These are phyloP conservation scores for Wolfiporia cocos DNA, from an alignment of 1,284 basidiomycete species.

Conservation along the genomic window DNA sequence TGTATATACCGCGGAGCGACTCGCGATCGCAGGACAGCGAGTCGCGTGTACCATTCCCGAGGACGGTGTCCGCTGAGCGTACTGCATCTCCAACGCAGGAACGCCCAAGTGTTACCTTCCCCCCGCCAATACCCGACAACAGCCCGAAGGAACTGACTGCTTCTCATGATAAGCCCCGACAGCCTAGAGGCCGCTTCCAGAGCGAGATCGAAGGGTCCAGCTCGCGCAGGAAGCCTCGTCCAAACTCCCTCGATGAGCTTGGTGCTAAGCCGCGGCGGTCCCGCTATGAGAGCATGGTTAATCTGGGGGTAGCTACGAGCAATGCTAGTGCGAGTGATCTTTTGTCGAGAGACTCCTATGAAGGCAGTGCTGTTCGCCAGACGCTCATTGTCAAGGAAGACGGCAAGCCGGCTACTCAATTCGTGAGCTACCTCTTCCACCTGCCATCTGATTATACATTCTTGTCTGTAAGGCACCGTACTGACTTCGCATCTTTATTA, in stretches of 20 bases:
- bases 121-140: constrained; percentile 19
- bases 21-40: constrained; percentile 23
- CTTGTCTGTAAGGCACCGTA: constrained; percentile 5
- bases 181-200: constrained; percentile 57
- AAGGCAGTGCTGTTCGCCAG: constrained; percentile 62
- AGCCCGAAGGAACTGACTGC: constrained; percentile 13
- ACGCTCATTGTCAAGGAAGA: constrained; percentile 78
- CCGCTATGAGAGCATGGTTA: constrained; percentile 65
- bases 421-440: constrained; percentile 51
- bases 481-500: constrained; percentile 2
- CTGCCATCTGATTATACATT: neutral
- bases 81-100: constrained; percentile 31
- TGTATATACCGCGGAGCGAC: constrained; percentile 39
- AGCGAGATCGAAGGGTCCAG: constrained; percentile 58
- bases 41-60: constrained; percentile 57
- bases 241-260: constrained; percentile 65
- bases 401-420: constrained; percentile 75
- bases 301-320: constrained; percentile 44
- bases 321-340: constrained; percentile 63
- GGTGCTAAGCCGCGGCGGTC: constrained; percentile 44
- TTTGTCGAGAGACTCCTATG: constrained; percentile 49
- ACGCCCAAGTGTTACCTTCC: constrained; percentile 26
- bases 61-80: constrained; percentile 42
- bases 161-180: constrained; percentile 37
- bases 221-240: constrained; percentile 45